Evolutionary conservation across 1,284 basidiomycete species (phyloP).

Genomic region (Sanghuangporus baumii): DNA sequence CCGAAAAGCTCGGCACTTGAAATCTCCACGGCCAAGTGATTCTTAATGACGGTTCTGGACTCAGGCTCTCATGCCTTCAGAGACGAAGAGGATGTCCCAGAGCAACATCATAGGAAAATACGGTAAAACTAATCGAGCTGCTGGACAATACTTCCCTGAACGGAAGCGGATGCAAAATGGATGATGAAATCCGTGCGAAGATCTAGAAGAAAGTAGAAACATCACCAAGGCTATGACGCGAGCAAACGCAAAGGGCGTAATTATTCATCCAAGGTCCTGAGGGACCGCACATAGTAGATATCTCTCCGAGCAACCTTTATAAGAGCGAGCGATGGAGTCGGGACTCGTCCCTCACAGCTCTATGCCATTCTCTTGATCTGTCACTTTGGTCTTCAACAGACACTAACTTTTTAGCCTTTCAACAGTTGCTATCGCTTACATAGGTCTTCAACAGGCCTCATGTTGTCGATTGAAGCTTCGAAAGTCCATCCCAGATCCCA

Average conservation of each 20-base stretch:
- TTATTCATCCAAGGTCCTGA: neutral
- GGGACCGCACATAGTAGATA: neutral
- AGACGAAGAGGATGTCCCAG: neutral
- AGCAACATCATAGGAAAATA: neutral
- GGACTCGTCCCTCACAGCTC: neutral
- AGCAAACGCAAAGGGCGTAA: neutral
- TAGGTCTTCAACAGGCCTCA: neutral
- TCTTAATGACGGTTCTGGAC: neutral
- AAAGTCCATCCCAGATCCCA: conserved; percentile 23
- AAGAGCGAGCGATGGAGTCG: neutral
- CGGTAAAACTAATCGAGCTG: neutral
- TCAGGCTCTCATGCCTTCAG: neutral
- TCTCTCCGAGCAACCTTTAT: neutral
- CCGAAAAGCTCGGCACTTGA: neutral
- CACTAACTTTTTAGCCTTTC: no score
- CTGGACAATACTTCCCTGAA: neutral
- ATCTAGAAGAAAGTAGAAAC: neutral
- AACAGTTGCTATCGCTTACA: no score
- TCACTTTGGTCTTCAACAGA: neutral
- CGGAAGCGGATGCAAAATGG: neutral
- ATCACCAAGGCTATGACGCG: neutral
- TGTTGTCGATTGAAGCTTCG: neutral
- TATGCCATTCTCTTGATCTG: neutral
- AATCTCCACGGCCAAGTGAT: neutral
- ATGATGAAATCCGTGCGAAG: neutral